A percentile compares a stretch with the other conserved stretches of the same genome.
phyloP scores from a whole-genome alignment of 106 monocot species.

The Acanthochlamys bracteata region DNA sequence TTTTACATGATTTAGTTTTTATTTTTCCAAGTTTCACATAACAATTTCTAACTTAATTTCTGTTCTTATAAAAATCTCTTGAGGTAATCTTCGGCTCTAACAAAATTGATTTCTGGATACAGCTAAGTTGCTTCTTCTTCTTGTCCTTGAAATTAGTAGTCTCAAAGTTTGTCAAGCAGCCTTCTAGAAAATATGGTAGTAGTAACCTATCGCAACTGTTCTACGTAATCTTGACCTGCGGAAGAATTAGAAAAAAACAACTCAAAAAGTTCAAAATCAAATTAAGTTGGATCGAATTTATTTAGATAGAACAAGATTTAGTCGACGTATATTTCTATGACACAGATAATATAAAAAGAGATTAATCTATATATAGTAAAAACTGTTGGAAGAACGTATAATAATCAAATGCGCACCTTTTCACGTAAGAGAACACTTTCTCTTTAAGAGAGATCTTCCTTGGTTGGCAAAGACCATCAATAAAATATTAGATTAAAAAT shows the following conservation, averaged over 20 bases:
- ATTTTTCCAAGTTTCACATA: too few relatives aligned
- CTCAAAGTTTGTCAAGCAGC: conserved; percentile 58
- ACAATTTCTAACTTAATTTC: too few relatives aligned
- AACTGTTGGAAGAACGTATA: too few relatives aligned
- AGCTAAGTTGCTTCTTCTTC: conserved; percentile 43
- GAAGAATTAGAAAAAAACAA: neutral
- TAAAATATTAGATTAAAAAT: too few relatives aligned
- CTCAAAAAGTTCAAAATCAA: neutral
- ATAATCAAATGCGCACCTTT: conserved; percentile 19
- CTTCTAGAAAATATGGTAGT: conserved; percentile 50
- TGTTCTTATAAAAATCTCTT: conserved; percentile 27
- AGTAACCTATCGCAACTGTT: conserved; percentile 41
- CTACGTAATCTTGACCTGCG: conserved; percentile 37
- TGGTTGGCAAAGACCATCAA: conserved; percentile 43
- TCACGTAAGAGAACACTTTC: conserved; percentile 24
- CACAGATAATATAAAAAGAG: neutral
- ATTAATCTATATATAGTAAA: too few relatives aligned
- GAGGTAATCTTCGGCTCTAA: conserved; percentile 49
- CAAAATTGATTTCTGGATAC: conserved; percentile 51
- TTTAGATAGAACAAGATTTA: conserved; percentile 15
- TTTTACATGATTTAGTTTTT: too few relatives aligned
- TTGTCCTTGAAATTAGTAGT: conserved; percentile 25
- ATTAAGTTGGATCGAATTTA: too few relatives aligned
- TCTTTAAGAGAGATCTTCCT: conserved; percentile 21
- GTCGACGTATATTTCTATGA: conserved; percentile 36